Conservation (phyloP, 2,329 filamentous ascomycete genomes). For the Xylaria sp. region DNA sequence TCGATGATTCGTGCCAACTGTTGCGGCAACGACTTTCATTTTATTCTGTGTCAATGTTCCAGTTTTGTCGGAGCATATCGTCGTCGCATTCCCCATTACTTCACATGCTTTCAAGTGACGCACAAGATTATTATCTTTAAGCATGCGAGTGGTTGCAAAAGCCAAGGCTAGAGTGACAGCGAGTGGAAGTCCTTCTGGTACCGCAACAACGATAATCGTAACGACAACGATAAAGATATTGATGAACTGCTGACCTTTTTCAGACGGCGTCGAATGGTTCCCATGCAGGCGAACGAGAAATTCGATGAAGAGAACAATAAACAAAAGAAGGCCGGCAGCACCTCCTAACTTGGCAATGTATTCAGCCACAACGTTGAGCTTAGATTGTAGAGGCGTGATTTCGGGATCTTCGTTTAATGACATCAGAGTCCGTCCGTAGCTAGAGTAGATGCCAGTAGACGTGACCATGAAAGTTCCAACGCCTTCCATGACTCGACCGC, state of each 20-base stretch:
- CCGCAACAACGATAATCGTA: slow-evolving; percentile 82
- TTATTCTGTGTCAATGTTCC: slow-evolving; percentile 75
- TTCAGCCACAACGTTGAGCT: slow-evolving; percentile 78
- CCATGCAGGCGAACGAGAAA: slow-evolving; percentile 73
- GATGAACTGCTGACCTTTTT: slow-evolving; percentile 82
- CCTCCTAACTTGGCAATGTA: slow-evolving; percentile 83
- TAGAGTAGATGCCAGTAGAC: slow-evolving; percentile 77
- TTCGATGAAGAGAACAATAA: slow-evolving; percentile 86
- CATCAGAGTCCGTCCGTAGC: slow-evolving; percentile 80
- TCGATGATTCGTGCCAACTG: slow-evolving; percentile 64
- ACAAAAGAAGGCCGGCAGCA: slow-evolving; percentile 79
- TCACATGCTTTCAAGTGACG: slow-evolving; percentile 81
- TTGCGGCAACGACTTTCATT: slow-evolving; percentile 73
- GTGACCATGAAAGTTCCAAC: slow-evolving; percentile 80
- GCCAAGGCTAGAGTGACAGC: slow-evolving; percentile 81
- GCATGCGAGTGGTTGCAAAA: slow-evolving; percentile 80
- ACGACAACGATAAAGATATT: slow-evolving; percentile 82
- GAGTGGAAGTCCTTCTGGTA: slow-evolving; percentile 79
- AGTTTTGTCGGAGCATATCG: slow-evolving; percentile 75
- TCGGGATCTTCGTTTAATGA: slow-evolving; percentile 77
- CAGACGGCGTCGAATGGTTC: slow-evolving; percentile 64
- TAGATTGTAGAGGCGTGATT: slow-evolving; percentile 79
- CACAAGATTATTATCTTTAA: slow-evolving; percentile 81
- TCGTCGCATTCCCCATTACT: slow-evolving; percentile 82
- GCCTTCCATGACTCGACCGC: slow-evolving; percentile 79